These are phyloP conservation scores for Populus euphratica DNA, from an alignment of 345 rosid genomes.

Conservation along the genomic window DNA sequence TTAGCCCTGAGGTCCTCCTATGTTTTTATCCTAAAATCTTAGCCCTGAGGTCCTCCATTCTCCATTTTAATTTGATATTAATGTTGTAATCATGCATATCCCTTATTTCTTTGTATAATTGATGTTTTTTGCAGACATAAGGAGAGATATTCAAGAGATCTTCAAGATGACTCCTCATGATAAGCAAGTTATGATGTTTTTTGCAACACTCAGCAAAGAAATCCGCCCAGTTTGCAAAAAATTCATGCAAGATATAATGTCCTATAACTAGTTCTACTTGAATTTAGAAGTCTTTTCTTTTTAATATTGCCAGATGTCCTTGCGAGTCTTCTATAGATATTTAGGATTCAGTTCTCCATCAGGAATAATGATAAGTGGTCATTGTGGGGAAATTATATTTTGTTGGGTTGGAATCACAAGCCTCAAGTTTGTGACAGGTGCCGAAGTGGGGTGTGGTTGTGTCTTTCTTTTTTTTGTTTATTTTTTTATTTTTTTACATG, in stretches of 20 bases:
- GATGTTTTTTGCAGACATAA: conserved; percentile 60
- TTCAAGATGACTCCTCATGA: conserved; percentile 99
- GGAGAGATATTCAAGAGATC: conserved; percentile 97
- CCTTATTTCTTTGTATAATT: background rate
- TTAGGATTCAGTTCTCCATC: conserved; percentile 19
- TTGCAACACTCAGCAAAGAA: conserved; percentile 99
- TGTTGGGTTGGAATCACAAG: background rate
- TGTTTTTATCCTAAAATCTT: background rate
- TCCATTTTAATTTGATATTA: background rate
- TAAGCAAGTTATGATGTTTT: conserved; percentile 99
- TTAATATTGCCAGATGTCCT: conserved; percentile 42
- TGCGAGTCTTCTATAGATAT: conserved; percentile 20
- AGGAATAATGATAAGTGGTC: conserved; percentile 14
- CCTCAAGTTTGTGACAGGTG: background rate
- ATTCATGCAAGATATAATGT: conserved; percentile 99
- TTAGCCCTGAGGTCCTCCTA: conserved; percentile 6
- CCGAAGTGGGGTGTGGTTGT: background rate
- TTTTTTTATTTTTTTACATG: background rate
- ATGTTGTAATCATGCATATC: background rate
- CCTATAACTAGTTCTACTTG: conserved; percentile 54
- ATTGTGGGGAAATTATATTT: conserved; percentile 12
- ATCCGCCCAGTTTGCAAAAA: conserved; percentile 99
- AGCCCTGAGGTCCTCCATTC: no score
- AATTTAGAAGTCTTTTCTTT: conserved; percentile 47
- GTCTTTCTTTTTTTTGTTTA: background rate